A percentile compares a stretch with the other conserved stretches of the same genome.
Evolutionary conservation across 129 eudicot species (phyloP).

Genomic region (Apium graveolens): DNA sequence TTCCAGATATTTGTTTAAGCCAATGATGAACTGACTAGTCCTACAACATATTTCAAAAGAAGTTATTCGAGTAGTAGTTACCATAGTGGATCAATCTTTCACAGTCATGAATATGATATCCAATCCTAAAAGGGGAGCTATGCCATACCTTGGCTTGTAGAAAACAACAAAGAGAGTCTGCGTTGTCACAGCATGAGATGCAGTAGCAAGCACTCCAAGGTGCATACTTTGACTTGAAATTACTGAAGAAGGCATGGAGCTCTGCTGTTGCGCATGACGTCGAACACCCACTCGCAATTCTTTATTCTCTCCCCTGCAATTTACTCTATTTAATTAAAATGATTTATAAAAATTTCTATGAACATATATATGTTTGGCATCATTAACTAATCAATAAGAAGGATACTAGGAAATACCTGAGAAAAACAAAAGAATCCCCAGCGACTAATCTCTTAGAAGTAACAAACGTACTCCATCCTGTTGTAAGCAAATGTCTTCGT

Average conservation of each 20-base stretch:
- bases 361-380: not conserved
- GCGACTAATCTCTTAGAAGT: slow-evolving; percentile 86
- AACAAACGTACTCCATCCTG: slow-evolving; percentile 98
- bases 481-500: slow-evolving; percentile 87
- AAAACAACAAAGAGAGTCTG: slow-evolving; percentile 69
- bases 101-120: not conserved
- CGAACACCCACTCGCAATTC: slow-evolving; percentile 90
- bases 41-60: slow-evolving; percentile 18
- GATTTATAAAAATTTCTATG: not conserved
- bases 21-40: slow-evolving; percentile 86
- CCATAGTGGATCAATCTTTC: not conserved
- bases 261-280: slow-evolving; percentile 66
- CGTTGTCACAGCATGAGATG: slow-evolving; percentile 82
- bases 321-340: not conserved
- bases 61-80: not conserved
- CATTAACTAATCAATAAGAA: not conserved
- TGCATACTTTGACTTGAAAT: slow-evolving; percentile 99
- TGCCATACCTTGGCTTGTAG: slow-evolving; percentile 80
- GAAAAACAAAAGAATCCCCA: slow-evolving; percentile 87
- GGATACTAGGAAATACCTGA: slow-evolving; percentile 42
- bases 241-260: slow-evolving; percentile 79
- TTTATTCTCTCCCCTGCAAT: slow-evolving; percentile 60
- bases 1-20: slow-evolving; percentile 79
- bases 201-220: slow-evolving; percentile 94
- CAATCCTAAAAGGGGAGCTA: not conserved